Evolutionary conservation across 805 yeast species (phyloP).

Genomic region (Wickerhamiella azymoides): DNA sequence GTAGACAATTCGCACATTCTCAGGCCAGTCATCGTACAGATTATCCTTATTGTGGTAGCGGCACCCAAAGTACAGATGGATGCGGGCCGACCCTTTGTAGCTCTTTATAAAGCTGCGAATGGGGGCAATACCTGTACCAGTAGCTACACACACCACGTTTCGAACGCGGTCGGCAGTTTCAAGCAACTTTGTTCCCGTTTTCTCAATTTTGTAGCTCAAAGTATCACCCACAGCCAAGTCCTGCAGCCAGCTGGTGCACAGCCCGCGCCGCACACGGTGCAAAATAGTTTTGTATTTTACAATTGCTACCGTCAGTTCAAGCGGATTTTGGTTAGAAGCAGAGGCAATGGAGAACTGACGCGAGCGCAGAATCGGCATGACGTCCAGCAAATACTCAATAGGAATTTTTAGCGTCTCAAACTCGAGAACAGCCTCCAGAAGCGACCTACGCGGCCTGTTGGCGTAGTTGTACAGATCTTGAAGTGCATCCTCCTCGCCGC

Average conservation of each 20-base stretch:
- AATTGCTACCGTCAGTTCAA: constrained; percentile 68
- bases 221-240: constrained; percentile 34
- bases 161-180: constrained; percentile 20
- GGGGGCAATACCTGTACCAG: constrained; percentile 97
- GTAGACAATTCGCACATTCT: constrained; percentile 25
- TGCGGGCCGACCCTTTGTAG: constrained; percentile 19
- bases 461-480: constrained; percentile 83
- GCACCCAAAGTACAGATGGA: constrained; percentile 63
- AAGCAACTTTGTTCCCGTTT: constrained; percentile 27
- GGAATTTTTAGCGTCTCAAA: constrained; percentile 69
- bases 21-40: constrained; percentile 45
- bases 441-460: constrained; percentile 81
- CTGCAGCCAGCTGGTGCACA: constrained; percentile 68
- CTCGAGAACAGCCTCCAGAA: constrained; percentile 71
- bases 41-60: constrained; percentile 53
- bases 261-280: constrained; percentile 60
- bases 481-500: constrained; percentile 48
- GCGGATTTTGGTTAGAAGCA: constrained; percentile 12
- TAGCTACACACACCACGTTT: constrained; percentile 64
- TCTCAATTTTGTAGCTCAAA: constrained; percentile 32
- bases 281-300: constrained; percentile 79
- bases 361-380: constrained; percentile 68
- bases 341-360: constrained; percentile 80
- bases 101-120: constrained; percentile 48
- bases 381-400: constrained; percentile 55